Evolutionary conservation across 1,139 yeast genomes (phyloP).

Genomic region (Hyphopichia khmerensis): DNA sequence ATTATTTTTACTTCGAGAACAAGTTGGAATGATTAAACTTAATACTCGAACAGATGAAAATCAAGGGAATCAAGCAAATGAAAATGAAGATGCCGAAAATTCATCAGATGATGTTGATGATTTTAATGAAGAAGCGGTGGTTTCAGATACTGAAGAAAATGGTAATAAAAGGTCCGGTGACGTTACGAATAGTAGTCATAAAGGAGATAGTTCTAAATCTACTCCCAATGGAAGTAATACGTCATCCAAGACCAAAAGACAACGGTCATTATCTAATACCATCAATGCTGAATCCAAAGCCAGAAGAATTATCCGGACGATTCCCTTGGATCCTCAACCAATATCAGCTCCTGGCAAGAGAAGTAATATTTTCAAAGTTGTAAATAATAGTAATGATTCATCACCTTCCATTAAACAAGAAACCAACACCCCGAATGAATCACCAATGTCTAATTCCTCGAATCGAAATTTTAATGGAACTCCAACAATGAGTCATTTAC

Average conservation of each 20-base stretch:
- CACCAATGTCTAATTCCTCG: neutral
- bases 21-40: conserved; percentile 79
- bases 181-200: conserved; percentile 4
- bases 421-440: neutral
- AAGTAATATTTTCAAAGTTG: conserved; percentile 41
- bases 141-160: conserved; percentile 25
- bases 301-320: conserved; percentile 68
- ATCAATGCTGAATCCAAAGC: conserved; percentile 69
- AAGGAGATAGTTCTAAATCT: conserved; percentile 26
- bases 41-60: conserved; percentile 33
- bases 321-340: conserved; percentile 82
- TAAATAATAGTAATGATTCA: conserved; percentile 31
- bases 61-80: conserved; percentile 18
- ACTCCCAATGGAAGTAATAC: conserved; percentile 40
- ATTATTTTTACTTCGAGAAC: conserved; percentile 76
- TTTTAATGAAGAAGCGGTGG: conserved; percentile 23
- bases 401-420: conserved; percentile 16
- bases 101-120: conserved; percentile 19
- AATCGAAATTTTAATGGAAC: neutral
- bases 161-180: conserved; percentile 6
- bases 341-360: conserved; percentile 44
- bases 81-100: conserved; percentile 19
- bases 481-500: neutral
- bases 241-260: conserved; percentile 32
- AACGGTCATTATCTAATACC: conserved; percentile 52